These are phyloP conservation scores for Serendipita sp. DNA, from an alignment of 768 basidiomycete species.

Conservation along the genomic window DNA sequence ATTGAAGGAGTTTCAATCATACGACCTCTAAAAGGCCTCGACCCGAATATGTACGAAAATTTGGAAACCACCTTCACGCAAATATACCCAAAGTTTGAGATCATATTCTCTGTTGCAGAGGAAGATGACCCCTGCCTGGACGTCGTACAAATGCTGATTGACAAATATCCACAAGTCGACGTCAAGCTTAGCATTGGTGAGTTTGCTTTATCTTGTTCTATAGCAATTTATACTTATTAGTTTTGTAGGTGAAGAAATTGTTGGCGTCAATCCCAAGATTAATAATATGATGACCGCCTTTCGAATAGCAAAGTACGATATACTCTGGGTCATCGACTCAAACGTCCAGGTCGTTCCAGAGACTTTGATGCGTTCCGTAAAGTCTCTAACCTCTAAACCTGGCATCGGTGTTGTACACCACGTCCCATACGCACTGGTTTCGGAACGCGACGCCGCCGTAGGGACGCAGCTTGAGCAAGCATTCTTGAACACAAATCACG, in stretches of 20 bases:
- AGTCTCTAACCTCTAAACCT: slow-evolving; percentile 34
- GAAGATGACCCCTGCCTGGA: slow-evolving; percentile 76
- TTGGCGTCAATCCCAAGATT: slow-evolving; percentile 93
- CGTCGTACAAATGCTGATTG: slow-evolving; percentile 61
- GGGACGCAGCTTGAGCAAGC: slow-evolving; percentile 84
- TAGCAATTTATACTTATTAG: not conserved
- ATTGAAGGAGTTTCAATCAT: slow-evolving; percentile 87
- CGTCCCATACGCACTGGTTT: slow-evolving; percentile 73
- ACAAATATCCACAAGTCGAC: slow-evolving; percentile 61
- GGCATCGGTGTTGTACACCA: slow-evolving; percentile 81
- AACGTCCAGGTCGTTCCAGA: slow-evolving; percentile 66
- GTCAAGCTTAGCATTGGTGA: slow-evolving; percentile 63
- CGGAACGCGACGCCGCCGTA: slow-evolving; percentile 36
- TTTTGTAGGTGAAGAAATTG: slow-evolving; percentile 52
- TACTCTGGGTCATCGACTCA: slow-evolving; percentile 96
- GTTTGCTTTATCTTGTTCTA: slow-evolving; percentile 13
- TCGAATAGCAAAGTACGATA: slow-evolving; percentile 63
- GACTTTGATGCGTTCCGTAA: slow-evolving; percentile 73
- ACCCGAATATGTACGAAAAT: slow-evolving; percentile 92
- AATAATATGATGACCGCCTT: slow-evolving; percentile 89
- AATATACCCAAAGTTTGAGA: slow-evolving; percentile 82
- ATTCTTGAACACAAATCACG: slow-evolving; percentile 92
- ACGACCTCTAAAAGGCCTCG: slow-evolving; percentile 86
- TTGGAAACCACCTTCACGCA: slow-evolving; percentile 84
- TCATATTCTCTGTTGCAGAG: slow-evolving; percentile 82